Base-by-base conservation (phyloP, 2,329 filamentous ascomycete genomes). In the Elsinoe ampelina region DNA sequence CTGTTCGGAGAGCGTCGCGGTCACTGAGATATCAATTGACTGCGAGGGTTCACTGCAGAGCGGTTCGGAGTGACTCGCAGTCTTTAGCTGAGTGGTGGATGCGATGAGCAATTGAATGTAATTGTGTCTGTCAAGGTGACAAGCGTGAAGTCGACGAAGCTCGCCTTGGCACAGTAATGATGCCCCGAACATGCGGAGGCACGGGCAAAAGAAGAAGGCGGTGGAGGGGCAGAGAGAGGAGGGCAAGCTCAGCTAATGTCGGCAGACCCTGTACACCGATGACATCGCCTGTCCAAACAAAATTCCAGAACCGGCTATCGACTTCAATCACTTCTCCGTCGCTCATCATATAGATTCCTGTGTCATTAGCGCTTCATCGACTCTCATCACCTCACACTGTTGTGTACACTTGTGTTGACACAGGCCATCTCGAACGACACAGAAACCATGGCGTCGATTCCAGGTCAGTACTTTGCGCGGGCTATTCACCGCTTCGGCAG, bases 371-470 rank as follows among this genome's bases (percentile, higher is more conserved):
- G 45, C 45, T 12, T 26, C 45, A 50, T 50, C 45, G 41, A 45
- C 41, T 17, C 30, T 5, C 10, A 22, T 26, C 41, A 45, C 7
- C 41, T 22, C 19, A 22, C 41, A n/a, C 30, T 30, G 6, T 26
- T 5, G 11, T 22, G 41, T 5, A 45, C 26, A 45, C 19, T 26
- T 5, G 11, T 22, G 41, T 5, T 30, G n/a, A 45, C 19, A 26
- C 10, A 13, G 13, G 2, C 15, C 13, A 12, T 13, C 13, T 20
- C n/a, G 26, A 15, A 36, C 15, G n/a, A 32, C 34, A 32, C 19
- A 34, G 57, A 55, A 54, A 62, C 17, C 43, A 69, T 69, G 67
- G 62, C 65, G 60, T 62, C 66, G 15, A 63, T 70, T 34, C 60
- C 67, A 36, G 63, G 56, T 54, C 34, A 26, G 56, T 22, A 13